Conservation (phyloP, 768 basidiomycete genomes). For the Hirschioporus abietinus region DNA sequence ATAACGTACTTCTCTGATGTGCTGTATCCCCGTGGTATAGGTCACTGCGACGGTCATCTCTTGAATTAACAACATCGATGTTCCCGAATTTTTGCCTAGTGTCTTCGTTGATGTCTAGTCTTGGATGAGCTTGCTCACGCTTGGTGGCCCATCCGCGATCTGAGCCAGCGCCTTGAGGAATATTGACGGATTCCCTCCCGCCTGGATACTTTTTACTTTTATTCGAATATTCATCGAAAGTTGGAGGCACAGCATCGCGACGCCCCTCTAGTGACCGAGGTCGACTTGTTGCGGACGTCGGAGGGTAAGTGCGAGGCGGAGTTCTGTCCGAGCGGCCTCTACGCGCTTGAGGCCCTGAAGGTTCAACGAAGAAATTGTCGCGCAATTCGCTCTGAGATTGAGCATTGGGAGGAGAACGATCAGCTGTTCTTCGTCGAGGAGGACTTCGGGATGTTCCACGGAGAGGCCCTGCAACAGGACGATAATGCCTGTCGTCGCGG, state of each 20-base stretch:
- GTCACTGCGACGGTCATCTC: background rate
- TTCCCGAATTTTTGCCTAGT: background rate
- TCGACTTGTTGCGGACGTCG: background rate
- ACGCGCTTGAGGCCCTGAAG: conserved; percentile 4
- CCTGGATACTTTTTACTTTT: background rate
- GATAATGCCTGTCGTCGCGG: conserved; percentile 62
- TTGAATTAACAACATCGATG: background rate
- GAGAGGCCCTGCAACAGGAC: conserved; percentile 33
- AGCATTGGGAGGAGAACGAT: conserved; percentile 13
- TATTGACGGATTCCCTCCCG: background rate
- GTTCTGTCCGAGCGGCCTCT: background rate
- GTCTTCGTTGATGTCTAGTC: background rate
- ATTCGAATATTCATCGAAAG: background rate
- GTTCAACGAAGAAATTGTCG: background rate
- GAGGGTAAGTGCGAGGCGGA: background rate
- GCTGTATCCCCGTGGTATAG: background rate
- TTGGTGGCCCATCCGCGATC: background rate
- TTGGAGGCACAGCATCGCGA: background rate
- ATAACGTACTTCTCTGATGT: conserved; percentile 1
- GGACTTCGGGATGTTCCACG: conserved; percentile 3
- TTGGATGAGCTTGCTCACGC: background rate
- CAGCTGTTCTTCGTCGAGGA: conserved; percentile 6
- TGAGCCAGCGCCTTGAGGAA: background rate
- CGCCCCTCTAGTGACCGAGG: background rate
- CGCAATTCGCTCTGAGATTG: conserved; percentile 5